Evolutionary conservation across 306 rosid genomes (phyloP).

Genomic region (Acacia acuminata): DNA sequence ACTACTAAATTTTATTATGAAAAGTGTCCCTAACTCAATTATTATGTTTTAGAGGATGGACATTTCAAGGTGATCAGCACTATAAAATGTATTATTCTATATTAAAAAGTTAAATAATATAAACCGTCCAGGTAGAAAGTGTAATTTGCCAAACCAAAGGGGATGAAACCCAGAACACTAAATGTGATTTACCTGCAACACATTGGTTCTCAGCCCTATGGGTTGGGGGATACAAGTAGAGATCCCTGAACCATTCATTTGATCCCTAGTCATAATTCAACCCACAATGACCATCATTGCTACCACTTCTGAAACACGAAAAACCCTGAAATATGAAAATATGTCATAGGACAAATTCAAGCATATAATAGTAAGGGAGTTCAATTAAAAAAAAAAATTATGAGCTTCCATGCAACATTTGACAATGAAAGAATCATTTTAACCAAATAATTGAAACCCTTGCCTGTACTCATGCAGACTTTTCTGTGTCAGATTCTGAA

Average conservation of each 20-base stretch:
- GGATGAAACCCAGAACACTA: background rate
- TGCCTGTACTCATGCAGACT: slow-evolving; percentile 27
- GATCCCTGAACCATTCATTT: slow-evolving; percentile 29
- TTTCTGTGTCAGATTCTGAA: slow-evolving; percentile 43
- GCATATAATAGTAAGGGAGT: slow-evolving; percentile 12
- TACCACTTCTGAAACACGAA: slow-evolving; percentile 38
- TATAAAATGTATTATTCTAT: background rate
- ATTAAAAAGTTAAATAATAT: background rate
- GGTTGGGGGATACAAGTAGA: slow-evolving; percentile 38
- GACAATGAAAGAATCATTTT: slow-evolving; percentile 39
- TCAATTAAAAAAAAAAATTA: background rate
- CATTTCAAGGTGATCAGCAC: background rate
- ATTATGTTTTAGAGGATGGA: background rate
- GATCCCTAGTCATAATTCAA: slow-evolving; percentile 31
- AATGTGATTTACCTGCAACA: slow-evolving; percentile 50
- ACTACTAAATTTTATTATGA: background rate
- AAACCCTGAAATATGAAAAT: slow-evolving; percentile 27
- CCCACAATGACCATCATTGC: slow-evolving; percentile 30
- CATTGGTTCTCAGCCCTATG: slow-evolving; percentile 28
- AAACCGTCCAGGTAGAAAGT: background rate
- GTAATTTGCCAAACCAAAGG: background rate
- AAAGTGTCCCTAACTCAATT: slow-evolving; percentile 5
- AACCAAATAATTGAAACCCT: slow-evolving; percentile 27
- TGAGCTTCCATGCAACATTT: slow-evolving; percentile 16
- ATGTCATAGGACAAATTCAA: slow-evolving; percentile 12